Conservation (phyloP, 305 asterid species). For the Rubia balearica region DNA sequence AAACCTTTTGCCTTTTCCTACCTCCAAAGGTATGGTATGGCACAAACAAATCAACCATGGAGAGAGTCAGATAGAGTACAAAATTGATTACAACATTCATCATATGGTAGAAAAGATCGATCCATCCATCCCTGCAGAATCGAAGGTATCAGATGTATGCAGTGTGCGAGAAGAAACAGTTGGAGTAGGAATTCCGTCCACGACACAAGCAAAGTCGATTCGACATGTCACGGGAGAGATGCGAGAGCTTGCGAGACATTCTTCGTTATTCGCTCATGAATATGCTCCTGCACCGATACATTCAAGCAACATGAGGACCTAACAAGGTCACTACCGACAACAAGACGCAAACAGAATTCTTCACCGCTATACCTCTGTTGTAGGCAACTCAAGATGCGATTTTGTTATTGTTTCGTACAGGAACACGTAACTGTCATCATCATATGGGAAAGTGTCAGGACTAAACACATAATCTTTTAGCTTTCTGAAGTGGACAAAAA, state of each 20-base stretch:
- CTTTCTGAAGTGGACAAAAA: neutral
- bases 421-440: slow-evolving; percentile 62
- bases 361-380: slow-evolving; percentile 37
- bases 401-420: slow-evolving; percentile 77
- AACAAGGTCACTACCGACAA: neutral
- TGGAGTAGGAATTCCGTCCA: neutral
- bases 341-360: neutral
- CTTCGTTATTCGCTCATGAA: slow-evolving; percentile 68
- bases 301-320: slow-evolving; percentile 5
- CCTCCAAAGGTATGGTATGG: neutral
- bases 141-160: neutral
- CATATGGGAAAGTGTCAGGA: slow-evolving; percentile 17
- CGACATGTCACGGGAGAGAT: slow-evolving; percentile 23
- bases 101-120: neutral
- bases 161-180: neutral
- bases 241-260: slow-evolving; percentile 57
- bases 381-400: slow-evolving; percentile 54
- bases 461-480: neutral
- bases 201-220: neutral
- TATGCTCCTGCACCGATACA: slow-evolving; percentile 51
- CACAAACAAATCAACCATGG: neutral
- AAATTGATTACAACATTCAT: neutral
- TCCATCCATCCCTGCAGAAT: neutral
- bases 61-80: neutral
- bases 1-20: neutral